These are phyloP conservation scores for Fragilariopsis cylindrus DNA, from an alignment of 108 stramenopile species.

Conservation along the genomic window DNA sequence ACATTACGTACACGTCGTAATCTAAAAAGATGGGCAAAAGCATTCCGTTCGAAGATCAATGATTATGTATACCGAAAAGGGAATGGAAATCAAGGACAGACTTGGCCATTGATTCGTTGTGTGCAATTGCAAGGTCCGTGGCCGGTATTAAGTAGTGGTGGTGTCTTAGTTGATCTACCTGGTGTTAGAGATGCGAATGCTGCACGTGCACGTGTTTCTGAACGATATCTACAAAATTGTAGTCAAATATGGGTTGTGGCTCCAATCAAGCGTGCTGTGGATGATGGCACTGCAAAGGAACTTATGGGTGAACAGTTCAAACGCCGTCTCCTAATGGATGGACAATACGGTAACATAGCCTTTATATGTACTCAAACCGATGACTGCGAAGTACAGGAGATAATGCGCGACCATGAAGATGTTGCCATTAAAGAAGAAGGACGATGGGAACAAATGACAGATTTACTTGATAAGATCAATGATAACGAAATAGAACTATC, in stretches of 20 bases:
- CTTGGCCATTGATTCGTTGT: slow-evolving; percentile 52
- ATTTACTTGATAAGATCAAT: slow-evolving; percentile 24
- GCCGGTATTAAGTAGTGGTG: slow-evolving; percentile 19
- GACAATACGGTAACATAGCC: slow-evolving; percentile 45
- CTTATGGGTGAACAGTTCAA: slow-evolving; percentile 54
- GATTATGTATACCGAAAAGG: slow-evolving; percentile 46
- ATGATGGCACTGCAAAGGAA: slow-evolving; percentile 43
- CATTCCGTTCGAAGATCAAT: slow-evolving; percentile 41
- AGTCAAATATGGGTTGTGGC: slow-evolving; percentile 48
- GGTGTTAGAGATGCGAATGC: slow-evolving; percentile 49
- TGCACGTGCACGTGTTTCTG: slow-evolving; percentile 48
- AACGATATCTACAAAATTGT: slow-evolving; percentile 45
- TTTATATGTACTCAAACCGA: slow-evolving; percentile 60
- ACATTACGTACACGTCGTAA: slow-evolving; percentile 16
- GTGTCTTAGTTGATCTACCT: slow-evolving; percentile 30
- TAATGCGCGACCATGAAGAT: slow-evolving; percentile 53
- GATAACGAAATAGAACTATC: slow-evolving; percentile 20
- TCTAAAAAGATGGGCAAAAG: slow-evolving; percentile 34
- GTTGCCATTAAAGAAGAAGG: slow-evolving; percentile 38
- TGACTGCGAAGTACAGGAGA: slow-evolving; percentile 49
- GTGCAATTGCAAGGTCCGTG: slow-evolving; percentile 42
- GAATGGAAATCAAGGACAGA: slow-evolving; percentile 44
- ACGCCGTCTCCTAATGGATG: slow-evolving; percentile 54
- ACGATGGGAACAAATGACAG: slow-evolving; percentile 51
- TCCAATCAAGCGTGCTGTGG: slow-evolving; percentile 43